Evolutionary conservation across 306 rosid genomes (phyloP).

Genomic region (Quercus gilva): DNA sequence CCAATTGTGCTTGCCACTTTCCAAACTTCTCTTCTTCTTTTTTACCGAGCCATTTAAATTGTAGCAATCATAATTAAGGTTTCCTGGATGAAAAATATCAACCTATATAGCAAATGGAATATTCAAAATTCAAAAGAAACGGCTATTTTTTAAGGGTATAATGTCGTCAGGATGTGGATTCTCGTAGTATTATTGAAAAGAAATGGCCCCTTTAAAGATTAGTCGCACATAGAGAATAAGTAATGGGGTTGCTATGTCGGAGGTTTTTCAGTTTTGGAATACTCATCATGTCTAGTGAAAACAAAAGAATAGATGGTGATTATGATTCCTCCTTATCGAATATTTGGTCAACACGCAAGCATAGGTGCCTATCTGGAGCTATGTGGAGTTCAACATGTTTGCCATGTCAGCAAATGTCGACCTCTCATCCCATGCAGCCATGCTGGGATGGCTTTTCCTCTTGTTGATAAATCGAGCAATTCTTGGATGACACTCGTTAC

Average conservation of each 20-base stretch:
- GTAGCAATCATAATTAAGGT: slow-evolving; percentile 14
- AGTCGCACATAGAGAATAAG: slow-evolving; percentile 47
- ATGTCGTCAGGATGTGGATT: slow-evolving; percentile 52
- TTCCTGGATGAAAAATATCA: slow-evolving; percentile 1
- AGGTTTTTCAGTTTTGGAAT: slow-evolving; percentile 45
- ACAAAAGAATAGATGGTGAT: slow-evolving; percentile 29
- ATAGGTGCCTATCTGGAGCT: background rate
- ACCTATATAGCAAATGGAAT: slow-evolving; percentile 12
- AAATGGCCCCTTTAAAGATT: slow-evolving; percentile 28
- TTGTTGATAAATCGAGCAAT: too few relatives aligned
- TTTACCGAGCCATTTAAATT: background rate
- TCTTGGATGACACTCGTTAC: too few relatives aligned
- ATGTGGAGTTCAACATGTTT: slow-evolving; percentile 13
- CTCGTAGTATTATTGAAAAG: slow-evolving; percentile 60
- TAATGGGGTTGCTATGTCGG: slow-evolving; percentile 26
- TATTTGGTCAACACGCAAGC: slow-evolving; percentile 38
- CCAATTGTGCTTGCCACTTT: background rate
- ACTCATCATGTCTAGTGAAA: slow-evolving; percentile 49
- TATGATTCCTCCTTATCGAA: slow-evolving; percentile 68
- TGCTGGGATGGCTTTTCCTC: background rate
- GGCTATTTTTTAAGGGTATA: slow-evolving; percentile 34
- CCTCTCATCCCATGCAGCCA: slow-evolving; percentile 14
- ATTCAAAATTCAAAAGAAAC: slow-evolving; percentile 44
- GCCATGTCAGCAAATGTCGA: slow-evolving; percentile 33
- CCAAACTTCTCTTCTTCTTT: background rate